Base-by-base conservation (phyloP, 441 rosid species). In the Cnidoscolus chayamansa region DNA sequence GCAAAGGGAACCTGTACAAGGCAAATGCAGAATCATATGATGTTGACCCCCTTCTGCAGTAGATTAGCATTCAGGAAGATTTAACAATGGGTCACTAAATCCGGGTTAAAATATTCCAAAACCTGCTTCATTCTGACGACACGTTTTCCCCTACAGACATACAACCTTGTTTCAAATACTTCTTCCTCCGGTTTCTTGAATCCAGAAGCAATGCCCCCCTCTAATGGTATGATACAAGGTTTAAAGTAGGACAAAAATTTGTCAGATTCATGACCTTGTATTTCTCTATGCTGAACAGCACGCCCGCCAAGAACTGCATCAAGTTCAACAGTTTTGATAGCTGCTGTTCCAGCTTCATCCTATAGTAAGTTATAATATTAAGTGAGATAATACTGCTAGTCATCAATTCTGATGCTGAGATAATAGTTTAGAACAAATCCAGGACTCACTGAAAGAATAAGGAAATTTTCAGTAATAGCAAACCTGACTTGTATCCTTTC, bases 301-400 rank as follows among this genome's bases (percentile, higher is more conserved):
- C 98, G 97, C 63, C 99, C 98, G 72, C 99, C 99, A 68, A 93
- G 94, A 79, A 67, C 86, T 17, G 97, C 89, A 83, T 96, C 99
- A 65, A 96, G 96, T 79, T 96, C 98, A 59, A 96, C 92, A 68
- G 98, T 86, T 80, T 96, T 96, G 72, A 93, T 86, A 72, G 99
- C 99, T 63, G 97, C 97, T 25, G 98, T 89, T 83, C 99, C 98
- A 76, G 98, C 86, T 83, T 93, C 99, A 86, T 96, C 99, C 98
- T 96, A 74, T 56, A 54, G 31, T 56, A 47, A 57, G 47, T 59
- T 31, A 56, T 25, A 17, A 63, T n/a, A 61, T 30, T 64, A 73
- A 62, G 61, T 57, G 15, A 62, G 56, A 56, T 10, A 56, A 65
- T 65, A 77, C 53, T 48, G 59, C 50, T 30, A 64, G 54, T 25